Percentiles rank a stretch among this genome's conserved stretches.
These are phyloP conservation scores for Escallonia rubra DNA, from an alignment of 129 eudicot genomes.

Conservation along the genomic window DNA sequence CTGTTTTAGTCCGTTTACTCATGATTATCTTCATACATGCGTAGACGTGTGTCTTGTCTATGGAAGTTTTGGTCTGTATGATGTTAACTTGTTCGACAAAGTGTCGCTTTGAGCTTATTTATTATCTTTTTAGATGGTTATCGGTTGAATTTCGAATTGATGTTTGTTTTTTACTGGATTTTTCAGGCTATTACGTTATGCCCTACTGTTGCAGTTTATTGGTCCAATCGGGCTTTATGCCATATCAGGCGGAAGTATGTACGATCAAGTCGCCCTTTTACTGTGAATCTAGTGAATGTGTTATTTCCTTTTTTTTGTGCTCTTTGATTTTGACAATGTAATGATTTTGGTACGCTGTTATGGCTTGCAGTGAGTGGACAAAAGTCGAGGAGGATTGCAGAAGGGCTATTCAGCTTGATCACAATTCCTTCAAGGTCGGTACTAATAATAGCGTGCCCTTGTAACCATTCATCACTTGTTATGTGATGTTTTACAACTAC, in stretches of 20 bases:
- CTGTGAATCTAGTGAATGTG: neutral
- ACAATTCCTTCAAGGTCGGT: conserved; percentile 71
- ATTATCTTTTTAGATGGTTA: too few species aligned
- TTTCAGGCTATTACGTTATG: conserved; percentile 84
- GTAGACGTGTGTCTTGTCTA: too few species aligned
- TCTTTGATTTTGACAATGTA: neutral
- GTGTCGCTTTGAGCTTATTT: too few species aligned
- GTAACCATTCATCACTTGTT: too few species aligned
- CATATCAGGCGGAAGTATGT: conserved; percentile 75
- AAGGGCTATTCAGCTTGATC: conserved; percentile 79
- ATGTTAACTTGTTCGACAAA: too few species aligned
- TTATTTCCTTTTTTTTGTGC: neutral
- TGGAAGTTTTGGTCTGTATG: too few species aligned
- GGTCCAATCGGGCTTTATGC: conserved; percentile 89
- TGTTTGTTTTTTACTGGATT: conserved; percentile 1
- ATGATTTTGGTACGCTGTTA: neutral
- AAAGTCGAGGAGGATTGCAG: conserved; percentile 85
- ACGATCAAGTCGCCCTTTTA: neutral
- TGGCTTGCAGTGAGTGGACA: conserved; percentile 63
- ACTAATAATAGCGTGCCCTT: neutral
- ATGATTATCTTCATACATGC: too few species aligned
- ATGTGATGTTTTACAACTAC: too few species aligned
- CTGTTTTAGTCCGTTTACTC: too few species aligned
- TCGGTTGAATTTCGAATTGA: too few species aligned
- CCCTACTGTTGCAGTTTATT: conserved; percentile 79